Percentiles rank a stretch among this genome's conserved stretches.
Conservation (phyloP, 352 stramenopile genomes). For the Globisporangium spinosum region DNA sequence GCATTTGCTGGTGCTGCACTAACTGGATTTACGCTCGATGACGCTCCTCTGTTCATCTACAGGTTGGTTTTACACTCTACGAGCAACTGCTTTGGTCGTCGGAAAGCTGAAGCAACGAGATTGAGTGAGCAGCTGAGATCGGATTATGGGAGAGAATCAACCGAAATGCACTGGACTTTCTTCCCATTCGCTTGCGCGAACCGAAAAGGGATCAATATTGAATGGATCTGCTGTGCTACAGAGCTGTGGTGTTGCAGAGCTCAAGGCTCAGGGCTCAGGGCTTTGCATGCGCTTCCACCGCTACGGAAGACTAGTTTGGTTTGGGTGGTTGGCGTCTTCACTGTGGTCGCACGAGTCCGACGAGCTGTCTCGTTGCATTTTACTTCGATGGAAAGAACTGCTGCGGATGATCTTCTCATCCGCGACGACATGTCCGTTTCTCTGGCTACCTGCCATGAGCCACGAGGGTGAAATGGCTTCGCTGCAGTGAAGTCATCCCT, state of each 20-base stretch:
- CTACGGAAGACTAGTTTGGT: neutral
- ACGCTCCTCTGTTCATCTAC: constrained; percentile 1
- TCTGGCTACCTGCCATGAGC: neutral
- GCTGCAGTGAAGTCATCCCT: neutral
- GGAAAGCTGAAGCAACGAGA: neutral
- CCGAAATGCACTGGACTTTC: neutral
- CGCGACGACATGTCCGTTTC: neutral
- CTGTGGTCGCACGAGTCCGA: neutral
- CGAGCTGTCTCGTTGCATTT: neutral
- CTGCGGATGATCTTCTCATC: neutral
- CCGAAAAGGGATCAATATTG: neutral
- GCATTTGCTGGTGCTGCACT: neutral
- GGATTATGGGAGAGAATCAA: neutral
- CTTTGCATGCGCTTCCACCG: neutral
- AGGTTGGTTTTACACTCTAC: neutral
- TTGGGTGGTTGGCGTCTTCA: neutral
- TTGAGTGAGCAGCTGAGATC: neutral
- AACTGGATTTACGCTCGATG: neutral
- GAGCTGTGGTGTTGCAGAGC: neutral
- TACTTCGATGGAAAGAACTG: neutral
- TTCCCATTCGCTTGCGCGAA: neutral
- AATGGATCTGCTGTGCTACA: neutral
- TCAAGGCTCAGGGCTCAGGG: neutral
- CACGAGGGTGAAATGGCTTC: neutral
- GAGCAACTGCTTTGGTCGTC: neutral